phyloP scores from a whole-genome alignment of 257 asterid genomes.

The Penstemon newberryi region DNA sequence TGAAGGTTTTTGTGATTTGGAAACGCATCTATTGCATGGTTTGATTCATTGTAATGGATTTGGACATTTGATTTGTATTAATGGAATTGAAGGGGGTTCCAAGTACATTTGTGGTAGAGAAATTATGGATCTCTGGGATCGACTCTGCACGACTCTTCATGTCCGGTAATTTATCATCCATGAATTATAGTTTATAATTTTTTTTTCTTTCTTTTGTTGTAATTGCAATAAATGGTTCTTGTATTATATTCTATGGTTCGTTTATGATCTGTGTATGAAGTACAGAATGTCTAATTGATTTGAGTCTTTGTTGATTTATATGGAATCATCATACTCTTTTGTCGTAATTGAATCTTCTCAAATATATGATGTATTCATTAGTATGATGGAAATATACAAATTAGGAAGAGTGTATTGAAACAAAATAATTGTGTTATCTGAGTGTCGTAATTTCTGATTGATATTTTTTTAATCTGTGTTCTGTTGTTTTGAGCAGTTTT shows the following conservation, averaged over 20 bases:
- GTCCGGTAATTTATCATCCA: conserved; percentile 43
- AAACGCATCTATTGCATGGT: conserved; percentile 78
- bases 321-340: not conserved
- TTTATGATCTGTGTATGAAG: not conserved
- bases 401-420: too few relatives aligned
- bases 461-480: too few relatives aligned
- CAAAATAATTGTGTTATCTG: too few relatives aligned
- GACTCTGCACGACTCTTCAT: conserved; percentile 62
- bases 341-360: conserved; percentile 1
- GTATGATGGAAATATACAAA: too few relatives aligned
- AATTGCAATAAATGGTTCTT: too few relatives aligned
- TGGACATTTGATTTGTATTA: conserved; percentile 76
- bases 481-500: too few relatives aligned
- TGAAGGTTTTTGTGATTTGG: conserved; percentile 54
- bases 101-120: conserved; percentile 62
- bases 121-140: conserved; percentile 88
- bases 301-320: not conserved
- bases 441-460: too few relatives aligned
- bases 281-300: conserved; percentile 18
- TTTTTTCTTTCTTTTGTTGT: too few relatives aligned
- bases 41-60: conserved; percentile 85
- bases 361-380: conserved; percentile 8
- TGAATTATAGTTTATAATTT: too few relatives aligned
- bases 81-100: conserved; percentile 91
- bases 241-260: too few relatives aligned